Evolutionary conservation across 352 stramenopile species (phyloP).

Genomic region (Pilasporangium apinafurcum): DNA sequence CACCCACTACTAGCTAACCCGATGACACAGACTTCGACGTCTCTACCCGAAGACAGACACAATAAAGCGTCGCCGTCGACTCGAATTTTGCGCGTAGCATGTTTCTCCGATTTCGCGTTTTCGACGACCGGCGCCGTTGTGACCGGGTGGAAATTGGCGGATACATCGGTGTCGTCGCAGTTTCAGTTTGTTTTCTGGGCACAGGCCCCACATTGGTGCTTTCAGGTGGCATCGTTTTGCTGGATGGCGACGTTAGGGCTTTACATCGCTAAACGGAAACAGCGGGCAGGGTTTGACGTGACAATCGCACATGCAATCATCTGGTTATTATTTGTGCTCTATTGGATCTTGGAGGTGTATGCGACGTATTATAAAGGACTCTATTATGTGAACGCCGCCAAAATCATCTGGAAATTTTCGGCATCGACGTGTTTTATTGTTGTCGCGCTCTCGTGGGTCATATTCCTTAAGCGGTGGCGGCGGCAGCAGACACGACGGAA

Average conservation of each 20-base stretch:
- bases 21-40: slow-evolving; percentile 16
- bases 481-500: slow-evolving; percentile 23
- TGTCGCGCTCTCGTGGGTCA: slow-evolving; percentile 48
- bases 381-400: slow-evolving; percentile 35
- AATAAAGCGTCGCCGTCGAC: slow-evolving; percentile 46
- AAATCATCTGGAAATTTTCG: slow-evolving; percentile 73
- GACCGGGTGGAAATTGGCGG: slow-evolving; percentile 46
- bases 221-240: slow-evolving; percentile 73
- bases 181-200: slow-evolving; percentile 75
- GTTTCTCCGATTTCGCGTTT: slow-evolving; percentile 66
- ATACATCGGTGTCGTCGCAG: slow-evolving; percentile 8
- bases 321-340: slow-evolving; percentile 73
- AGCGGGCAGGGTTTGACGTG: slow-evolving; percentile 59
- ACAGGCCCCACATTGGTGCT: slow-evolving; percentile 62
- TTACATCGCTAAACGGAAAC: slow-evolving; percentile 64
- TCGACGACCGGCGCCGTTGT: slow-evolving; percentile 53
- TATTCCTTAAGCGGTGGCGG: slow-evolving; percentile 50
- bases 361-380: slow-evolving; percentile 46
- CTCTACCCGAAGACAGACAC: slow-evolving; percentile 21
- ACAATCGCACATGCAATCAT: slow-evolving; percentile 70
- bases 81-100: slow-evolving; percentile 60
- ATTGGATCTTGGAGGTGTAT: slow-evolving; percentile 70
- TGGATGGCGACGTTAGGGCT: slow-evolving; percentile 69
- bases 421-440: slow-evolving; percentile 48
- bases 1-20: slow-evolving; percentile 5